Percentiles rank a stretch among this genome's conserved stretches.
Conservation (phyloP, 2,329 filamentous ascomycete genomes). For the Fusarium nygamai region DNA sequence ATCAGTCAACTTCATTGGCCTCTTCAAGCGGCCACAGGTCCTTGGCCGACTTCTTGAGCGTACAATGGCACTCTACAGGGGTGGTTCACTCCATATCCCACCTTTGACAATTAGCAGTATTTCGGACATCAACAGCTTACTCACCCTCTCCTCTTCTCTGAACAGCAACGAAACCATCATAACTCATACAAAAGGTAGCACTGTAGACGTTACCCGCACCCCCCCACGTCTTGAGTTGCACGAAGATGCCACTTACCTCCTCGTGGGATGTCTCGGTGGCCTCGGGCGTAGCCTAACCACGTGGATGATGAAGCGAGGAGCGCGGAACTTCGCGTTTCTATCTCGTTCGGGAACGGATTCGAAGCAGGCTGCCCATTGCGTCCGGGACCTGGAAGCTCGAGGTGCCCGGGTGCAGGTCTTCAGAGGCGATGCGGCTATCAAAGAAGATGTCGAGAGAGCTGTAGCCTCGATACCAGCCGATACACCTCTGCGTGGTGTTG, state of each 20-base stretch:
- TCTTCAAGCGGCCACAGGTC: not conserved
- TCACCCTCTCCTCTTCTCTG: not conserved
- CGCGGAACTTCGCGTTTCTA: not conserved
- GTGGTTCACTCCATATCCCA: not conserved
- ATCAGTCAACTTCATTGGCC: not conserved
- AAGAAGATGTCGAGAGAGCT: not conserved
- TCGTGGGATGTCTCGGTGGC: not conserved
- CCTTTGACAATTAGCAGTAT: not conserved
- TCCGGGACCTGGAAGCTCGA: not conserved
- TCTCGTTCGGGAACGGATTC: not conserved
- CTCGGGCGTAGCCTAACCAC: not conserved
- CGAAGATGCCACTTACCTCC: not conserved
- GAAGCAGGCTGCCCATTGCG: not conserved
- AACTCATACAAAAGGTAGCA: not conserved
- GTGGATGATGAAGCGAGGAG: not conserved
- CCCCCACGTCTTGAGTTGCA: not conserved
- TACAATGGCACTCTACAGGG: not conserved
- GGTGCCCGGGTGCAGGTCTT: not conserved
- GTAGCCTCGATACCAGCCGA: not conserved
- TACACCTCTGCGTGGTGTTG: not conserved
- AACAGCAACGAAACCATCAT: not conserved
- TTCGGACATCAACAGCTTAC: not conserved
- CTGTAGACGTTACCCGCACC: not conserved
- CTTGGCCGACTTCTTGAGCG: not conserved
- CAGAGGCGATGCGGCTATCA: not conserved